Evolutionary conservation across 2,329 filamentous ascomycete species (phyloP), one percentile per base, ranked within the genome.

Genomic region (Colletotrichum gloeosporioides): DNA sequence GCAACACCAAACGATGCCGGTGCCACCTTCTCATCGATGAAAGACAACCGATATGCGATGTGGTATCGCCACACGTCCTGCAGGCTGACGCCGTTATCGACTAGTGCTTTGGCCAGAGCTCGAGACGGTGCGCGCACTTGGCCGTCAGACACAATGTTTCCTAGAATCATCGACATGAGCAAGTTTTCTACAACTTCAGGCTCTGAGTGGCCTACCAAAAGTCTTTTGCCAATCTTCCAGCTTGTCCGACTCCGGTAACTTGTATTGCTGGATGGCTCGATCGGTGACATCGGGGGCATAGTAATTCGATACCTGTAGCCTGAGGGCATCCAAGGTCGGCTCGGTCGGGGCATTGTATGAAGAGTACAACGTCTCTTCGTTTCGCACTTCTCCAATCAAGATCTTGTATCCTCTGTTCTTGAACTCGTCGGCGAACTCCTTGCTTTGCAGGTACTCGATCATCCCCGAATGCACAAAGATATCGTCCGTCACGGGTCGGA

Each of bases 311-410:
- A 87, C 76, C 71, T 88, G 86, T 4, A 84, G 73, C 6, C 80
- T 78, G 6, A 88, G 79, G 1, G 84, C 84, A 1, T 84, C 82
- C 2, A 85, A 9, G 15, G 81, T 82, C 9, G 80, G 78, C 49
- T 83, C 81, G 5, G 79, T 80, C 4, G 82, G 86, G 15, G 80
- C 81, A 62, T 85, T 88, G 74, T 84, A 87, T 18, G 81, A 83
- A 0, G 84, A 83, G 73, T 88, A 88, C 1, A 88, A 78, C 1
- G 84, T 86, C 64, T 88, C 85, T 67, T 88, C 86, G 72, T 88
- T 86, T 1, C 82, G 74, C 31, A 88, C 84, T 76, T 88, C 87
- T 22, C 86, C 86, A 44, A 88, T 86, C 0, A 88, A 79, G 1
- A 88, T 71, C 6, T 80, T 82, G 61, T 85, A 81, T 1, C 80